A percentile compares a stretch with the other conserved stretches of the same genome.
Conservation (phyloP, 2,329 filamentous ascomycete genomes). For the Fusarium duplospermum region DNA sequence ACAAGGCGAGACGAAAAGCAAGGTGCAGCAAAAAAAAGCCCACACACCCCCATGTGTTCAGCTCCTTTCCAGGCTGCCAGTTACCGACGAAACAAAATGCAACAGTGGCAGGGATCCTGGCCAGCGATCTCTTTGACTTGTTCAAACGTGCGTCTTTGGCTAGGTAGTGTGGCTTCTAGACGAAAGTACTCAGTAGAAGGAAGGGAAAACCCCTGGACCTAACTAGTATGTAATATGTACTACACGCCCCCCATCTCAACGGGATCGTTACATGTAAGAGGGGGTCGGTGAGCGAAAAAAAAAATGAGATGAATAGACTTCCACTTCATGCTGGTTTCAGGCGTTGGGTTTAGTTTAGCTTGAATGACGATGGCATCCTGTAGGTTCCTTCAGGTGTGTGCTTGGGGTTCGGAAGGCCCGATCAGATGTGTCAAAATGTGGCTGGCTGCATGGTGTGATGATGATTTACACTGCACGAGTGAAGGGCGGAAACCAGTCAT, state of each 20-base stretch:
- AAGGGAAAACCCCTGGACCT: background rate
- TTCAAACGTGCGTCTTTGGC: background rate
- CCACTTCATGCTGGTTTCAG: conserved; percentile 27
- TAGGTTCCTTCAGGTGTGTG: background rate
- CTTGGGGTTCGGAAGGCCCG: background rate
- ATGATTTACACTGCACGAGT: background rate
- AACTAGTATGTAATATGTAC: background rate
- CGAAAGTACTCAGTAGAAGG: background rate
- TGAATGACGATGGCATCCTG: background rate
- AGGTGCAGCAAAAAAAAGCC: background rate
- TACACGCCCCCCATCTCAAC: background rate
- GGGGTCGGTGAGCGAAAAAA: conserved; percentile 5
- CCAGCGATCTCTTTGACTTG: conserved; percentile 1
- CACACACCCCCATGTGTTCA: background rate
- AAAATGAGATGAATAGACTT: background rate
- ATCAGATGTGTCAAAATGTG: background rate
- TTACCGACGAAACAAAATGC: background rate
- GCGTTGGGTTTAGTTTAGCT: background rate
- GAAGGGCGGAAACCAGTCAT: background rate
- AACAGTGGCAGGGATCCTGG: background rate
- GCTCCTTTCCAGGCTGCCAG: background rate
- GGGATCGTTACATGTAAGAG: background rate
- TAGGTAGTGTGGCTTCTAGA: background rate
- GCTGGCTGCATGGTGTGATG: conserved; percentile 8
- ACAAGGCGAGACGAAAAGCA: background rate